These are phyloP conservation scores for Turritis glabra DNA, from an alignment of 345 rosid genomes.

Conservation along the genomic window DNA sequence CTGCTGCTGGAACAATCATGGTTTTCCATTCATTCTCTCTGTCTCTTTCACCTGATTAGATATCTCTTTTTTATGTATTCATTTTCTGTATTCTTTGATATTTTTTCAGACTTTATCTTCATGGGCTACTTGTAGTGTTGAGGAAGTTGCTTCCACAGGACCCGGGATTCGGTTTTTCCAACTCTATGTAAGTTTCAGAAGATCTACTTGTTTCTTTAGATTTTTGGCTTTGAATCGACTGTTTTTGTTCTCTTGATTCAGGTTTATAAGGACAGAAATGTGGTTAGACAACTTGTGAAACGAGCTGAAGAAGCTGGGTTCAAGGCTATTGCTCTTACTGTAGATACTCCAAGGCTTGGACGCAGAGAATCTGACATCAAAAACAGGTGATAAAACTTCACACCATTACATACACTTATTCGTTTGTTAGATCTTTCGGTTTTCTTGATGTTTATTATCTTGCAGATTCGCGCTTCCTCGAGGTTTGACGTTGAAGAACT, in stretches of 20 bases:
- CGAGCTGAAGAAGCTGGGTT: constrained; percentile 96
- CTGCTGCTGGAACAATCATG: constrained; percentile 89
- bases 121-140: constrained; percentile 93
- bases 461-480: constrained; percentile 77
- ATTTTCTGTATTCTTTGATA: neutral
- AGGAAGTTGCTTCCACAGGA: constrained; percentile 94
- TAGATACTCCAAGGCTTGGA: constrained; percentile 93
- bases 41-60: neutral
- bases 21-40: constrained; percentile 45
- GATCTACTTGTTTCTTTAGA: neutral
- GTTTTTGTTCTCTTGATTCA: constrained; percentile 29
- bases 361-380: constrained; percentile 96
- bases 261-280: constrained; percentile 84
- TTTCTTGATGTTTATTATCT: constrained; percentile 6
- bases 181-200: constrained; percentile 69
- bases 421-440: neutral
- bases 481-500: constrained; percentile 77
- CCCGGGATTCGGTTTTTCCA: constrained; percentile 95
- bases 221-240: neutral
- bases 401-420: neutral
- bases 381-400: constrained; percentile 61
- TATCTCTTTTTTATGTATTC: neutral
- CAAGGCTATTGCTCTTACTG: constrained; percentile 95
- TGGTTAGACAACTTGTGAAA: constrained; percentile 80
- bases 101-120: constrained; percentile 78